phyloP scores from a whole-genome alignment of 2,329 filamentous ascomycete genomes.

The Lasiodiplodia sp. region DNA sequence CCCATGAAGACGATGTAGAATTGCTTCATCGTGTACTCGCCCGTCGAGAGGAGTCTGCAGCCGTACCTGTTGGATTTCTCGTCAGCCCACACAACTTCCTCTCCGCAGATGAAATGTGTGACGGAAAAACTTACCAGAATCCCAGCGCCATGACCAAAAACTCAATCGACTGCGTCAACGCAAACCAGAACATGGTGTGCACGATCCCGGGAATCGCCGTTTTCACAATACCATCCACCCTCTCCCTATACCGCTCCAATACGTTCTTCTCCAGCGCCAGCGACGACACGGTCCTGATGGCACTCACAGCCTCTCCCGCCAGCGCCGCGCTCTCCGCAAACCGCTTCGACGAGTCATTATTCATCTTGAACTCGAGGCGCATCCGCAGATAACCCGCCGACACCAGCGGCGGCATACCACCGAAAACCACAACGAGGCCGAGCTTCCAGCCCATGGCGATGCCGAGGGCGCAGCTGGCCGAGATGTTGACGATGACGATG shows the following conservation, averaged over 20 bases:
- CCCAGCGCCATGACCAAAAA: slow-evolving; percentile 80
- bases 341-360: slow-evolving; percentile 61
- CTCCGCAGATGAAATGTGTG: no score
- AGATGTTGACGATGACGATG: slow-evolving; percentile 76
- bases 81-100: no score
- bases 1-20: slow-evolving; percentile 89
- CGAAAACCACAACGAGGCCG: slow-evolving; percentile 60
- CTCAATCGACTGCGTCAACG: slow-evolving; percentile 78
- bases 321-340: slow-evolving; percentile 83
- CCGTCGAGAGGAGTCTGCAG: slow-evolving; percentile 73
- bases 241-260: slow-evolving; percentile 72
- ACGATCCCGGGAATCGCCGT: slow-evolving; percentile 53
- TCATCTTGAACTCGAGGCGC: slow-evolving; percentile 81
- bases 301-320: slow-evolving; percentile 87
- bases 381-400: slow-evolving; percentile 81
- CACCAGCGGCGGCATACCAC: slow-evolving; percentile 57
- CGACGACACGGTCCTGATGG: slow-evolving; percentile 88
- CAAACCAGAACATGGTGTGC: slow-evolving; percentile 78
- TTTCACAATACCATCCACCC: slow-evolving; percentile 55
- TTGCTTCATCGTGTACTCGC: slow-evolving; percentile 78
- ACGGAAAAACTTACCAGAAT: slow-evolving; percentile 67
- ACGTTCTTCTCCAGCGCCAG: slow-evolving; percentile 85
- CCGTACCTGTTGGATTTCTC: slow-evolving; percentile 62
- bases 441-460: slow-evolving; percentile 83
- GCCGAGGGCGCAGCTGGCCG: slow-evolving; percentile 71